These are phyloP conservation scores for Boletus tomentosulus DNA, from an alignment of 768 basidiomycete genomes.

Conservation along the genomic window DNA sequence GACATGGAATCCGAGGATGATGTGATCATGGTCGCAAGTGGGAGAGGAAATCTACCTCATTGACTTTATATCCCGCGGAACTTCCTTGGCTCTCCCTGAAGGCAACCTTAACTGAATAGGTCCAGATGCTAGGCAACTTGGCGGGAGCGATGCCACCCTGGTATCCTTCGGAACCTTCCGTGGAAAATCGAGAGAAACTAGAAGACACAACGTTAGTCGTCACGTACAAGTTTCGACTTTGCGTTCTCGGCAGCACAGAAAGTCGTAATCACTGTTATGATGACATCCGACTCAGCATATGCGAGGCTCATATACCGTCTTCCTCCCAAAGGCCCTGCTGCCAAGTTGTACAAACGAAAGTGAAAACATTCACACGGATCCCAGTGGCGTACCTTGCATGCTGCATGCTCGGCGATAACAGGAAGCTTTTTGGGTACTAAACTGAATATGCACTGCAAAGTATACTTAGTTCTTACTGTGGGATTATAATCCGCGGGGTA, in stretches of 20 bases:
- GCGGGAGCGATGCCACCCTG: neutral
- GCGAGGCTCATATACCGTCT: neutral
- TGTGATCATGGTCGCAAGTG: neutral
- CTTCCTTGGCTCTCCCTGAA: neutral
- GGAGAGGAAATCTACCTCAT: neutral
- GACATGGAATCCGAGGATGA: neutral
- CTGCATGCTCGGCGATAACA: neutral
- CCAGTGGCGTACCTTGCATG: neutral
- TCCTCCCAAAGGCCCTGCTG: too few relatives aligned
- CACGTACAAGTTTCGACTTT: neutral
- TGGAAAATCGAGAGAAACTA: neutral
- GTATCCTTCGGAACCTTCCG: neutral
- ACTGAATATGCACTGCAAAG: neutral
- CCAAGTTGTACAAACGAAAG: neutral
- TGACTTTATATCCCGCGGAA: constrained; percentile 5
- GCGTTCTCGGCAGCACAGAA: neutral
- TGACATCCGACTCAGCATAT: neutral
- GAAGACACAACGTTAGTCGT: neutral
- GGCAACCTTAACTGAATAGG: neutral
- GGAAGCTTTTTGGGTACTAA: neutral
- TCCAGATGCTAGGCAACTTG: neutral
- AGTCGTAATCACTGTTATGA: neutral
- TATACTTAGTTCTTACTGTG: neutral
- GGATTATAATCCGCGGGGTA: neutral
- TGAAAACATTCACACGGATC: neutral